These are phyloP conservation scores for Giardia muris DNA, from an alignment of 208 protist genomes.

Conservation along the genomic window DNA sequence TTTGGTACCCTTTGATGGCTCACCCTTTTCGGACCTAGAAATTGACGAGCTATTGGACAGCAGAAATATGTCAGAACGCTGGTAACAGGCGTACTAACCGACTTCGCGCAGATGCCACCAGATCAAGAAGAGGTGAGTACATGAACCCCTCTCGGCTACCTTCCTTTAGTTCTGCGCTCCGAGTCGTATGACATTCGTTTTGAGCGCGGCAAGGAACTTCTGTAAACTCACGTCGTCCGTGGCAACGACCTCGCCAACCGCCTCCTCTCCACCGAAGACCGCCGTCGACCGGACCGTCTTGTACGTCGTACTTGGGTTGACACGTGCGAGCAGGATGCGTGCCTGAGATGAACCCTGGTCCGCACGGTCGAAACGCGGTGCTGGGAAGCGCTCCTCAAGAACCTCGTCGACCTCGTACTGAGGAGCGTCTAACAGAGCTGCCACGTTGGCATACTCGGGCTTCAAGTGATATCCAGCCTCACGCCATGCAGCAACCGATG, in stretches of 20 bases:
- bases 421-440: background rate
- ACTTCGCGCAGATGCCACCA: no score
- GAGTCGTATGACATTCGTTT: no score
- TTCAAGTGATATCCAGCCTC: constrained; percentile 24
- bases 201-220: constrained; percentile 24
- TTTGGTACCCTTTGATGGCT: no score
- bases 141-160: no score
- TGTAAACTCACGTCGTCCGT: constrained; percentile 22
- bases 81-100: no score
- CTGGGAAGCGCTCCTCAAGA: background rate
- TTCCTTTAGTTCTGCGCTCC: no score
- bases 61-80: no score
- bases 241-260: constrained; percentile 1
- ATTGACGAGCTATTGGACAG: no score
- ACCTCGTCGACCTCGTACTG: background rate
- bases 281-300: background rate
- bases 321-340: background rate
- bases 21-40: no score
- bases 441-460: constrained; percentile 29
- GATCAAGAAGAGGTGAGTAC: no score
- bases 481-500: constrained; percentile 20
- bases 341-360: constrained; percentile 10
- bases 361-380: background rate
- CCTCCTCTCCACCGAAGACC: background rate
- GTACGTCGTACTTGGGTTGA: constrained; percentile 14